A percentile compares a stretch with the other conserved stretches of the same genome.
These are phyloP conservation scores for Zygosaccharomyces pseudobailii DNA, from an alignment of 1,139 yeast genomes.

Conservation along the genomic window DNA sequence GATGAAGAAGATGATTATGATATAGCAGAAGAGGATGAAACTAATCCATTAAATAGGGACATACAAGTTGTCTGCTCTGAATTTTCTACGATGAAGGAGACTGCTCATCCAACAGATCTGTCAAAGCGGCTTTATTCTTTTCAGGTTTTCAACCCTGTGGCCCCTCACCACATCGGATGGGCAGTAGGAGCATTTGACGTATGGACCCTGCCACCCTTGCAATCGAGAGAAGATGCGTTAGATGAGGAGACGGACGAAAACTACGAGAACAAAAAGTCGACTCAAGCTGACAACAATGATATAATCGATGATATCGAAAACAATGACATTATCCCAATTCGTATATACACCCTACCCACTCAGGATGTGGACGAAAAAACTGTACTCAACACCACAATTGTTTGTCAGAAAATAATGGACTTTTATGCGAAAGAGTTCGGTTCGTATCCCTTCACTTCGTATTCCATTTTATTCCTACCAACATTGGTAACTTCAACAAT, in stretches of 20 bases:
- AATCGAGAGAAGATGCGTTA: slow-evolving; percentile 22
- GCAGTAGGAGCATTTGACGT: slow-evolving; percentile 83
- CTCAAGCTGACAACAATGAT: slow-evolving; percentile 24
- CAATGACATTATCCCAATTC: slow-evolving; percentile 42
- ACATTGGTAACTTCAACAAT: slow-evolving; percentile 51
- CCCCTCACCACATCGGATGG: slow-evolving; percentile 97
- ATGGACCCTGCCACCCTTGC: slow-evolving; percentile 39
- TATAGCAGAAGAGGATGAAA: slow-evolving; percentile 40
- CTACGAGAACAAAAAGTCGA: slow-evolving; percentile 35
- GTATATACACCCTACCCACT: slow-evolving; percentile 34
- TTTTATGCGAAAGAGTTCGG: slow-evolving; percentile 86
- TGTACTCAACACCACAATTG: slow-evolving; percentile 71
- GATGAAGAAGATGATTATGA: slow-evolving; percentile 35
- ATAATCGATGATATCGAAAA: slow-evolving; percentile 29
- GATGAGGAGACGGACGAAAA: slow-evolving; percentile 44
- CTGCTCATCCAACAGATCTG: slow-evolving; percentile 55
- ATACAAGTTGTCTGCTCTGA: slow-evolving; percentile 78
- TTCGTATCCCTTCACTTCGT: slow-evolving; percentile 84
- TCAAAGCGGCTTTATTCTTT: slow-evolving; percentile 74
- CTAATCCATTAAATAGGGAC: slow-evolving; percentile 45
- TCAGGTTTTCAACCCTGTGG: slow-evolving; percentile 78
- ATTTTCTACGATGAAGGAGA: slow-evolving; percentile 48
- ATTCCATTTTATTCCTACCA: slow-evolving; percentile 69
- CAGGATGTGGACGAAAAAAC: slow-evolving; percentile 41
- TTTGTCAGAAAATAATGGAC: slow-evolving; percentile 73